Base-by-base conservation (phyloP, 805 yeast species). In the Kazachstania kunashirensis region DNA sequence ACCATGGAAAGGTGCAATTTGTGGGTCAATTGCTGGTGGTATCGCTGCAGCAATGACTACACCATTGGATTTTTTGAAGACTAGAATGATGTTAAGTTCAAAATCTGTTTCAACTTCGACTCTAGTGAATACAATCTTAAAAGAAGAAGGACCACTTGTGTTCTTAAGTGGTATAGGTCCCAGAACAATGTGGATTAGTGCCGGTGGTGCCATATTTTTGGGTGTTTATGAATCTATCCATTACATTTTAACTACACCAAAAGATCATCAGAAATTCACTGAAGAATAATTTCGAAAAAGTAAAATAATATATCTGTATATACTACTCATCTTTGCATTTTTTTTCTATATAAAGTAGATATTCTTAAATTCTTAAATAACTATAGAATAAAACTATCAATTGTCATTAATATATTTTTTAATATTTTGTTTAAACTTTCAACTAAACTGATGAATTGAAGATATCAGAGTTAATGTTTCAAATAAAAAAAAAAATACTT, bases 181-280 rank as follows among this genome's bases (percentile, higher is more conserved):
- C 4, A 71, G 99, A 57, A 88, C 96, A 0, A 68, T 83, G 75
- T 92, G 98, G 98, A 89, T 92, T 39, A 79, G 94, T 62, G 92
- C 94, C 4, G 99, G 99, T 15, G 99, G 99, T 20, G 96, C 97
- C 13, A 86, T 94, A 13, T 92, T 94, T 65, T 66, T 92, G 39
- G 99, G 99, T 4, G 84, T 84, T 38, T 92, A 92, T 54, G 99
- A 94, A 60, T 59, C 78, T 16, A 80, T 75, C 9, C 68, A 66
- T 44, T 53, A 29, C 39, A 30, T 36, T 14, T 30, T 36, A 15
- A 33, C 37, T 30, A 4, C 20, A 9, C n/a, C n/a, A n/a, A n/a
- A n/a, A n/a, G n/a, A n/a, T n/a, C n/a, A n/a, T n/a, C n/a, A n/a
- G n/a, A n/a, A n/a, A 20, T 20, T 20, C 23, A 7, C 23, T 10